Evolutionary conservation across 305 asterid species (phyloP).

Genomic region (Euphrasia arctica): DNA sequence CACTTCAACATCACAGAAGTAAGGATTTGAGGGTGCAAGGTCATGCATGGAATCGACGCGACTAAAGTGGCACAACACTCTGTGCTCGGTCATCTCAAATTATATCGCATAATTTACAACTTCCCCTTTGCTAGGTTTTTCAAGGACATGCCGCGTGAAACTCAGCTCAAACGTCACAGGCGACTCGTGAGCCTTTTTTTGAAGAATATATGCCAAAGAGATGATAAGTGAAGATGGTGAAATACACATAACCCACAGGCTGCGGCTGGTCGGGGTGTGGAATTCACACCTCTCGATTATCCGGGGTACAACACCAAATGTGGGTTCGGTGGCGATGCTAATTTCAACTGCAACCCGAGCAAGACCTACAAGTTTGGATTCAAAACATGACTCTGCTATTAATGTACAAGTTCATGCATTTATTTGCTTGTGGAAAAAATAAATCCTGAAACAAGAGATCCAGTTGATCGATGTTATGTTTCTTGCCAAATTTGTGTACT

Average conservation of each 20-base stretch:
- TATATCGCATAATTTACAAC: background rate
- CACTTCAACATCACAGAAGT: constrained; percentile 23
- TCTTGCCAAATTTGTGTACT: too few species aligned
- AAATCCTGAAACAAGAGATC: too few species aligned
- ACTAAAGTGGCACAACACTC: background rate
- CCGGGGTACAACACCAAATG: constrained; percentile 12
- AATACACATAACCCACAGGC: constrained; percentile 15
- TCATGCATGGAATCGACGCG: constrained; percentile 38
- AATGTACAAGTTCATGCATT: too few species aligned
- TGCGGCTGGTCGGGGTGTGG: constrained; percentile 29
- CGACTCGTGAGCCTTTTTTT: constrained; percentile 10
- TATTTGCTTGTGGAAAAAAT: too few species aligned
- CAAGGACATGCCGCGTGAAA: background rate
- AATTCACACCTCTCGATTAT: background rate
- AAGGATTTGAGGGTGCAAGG: constrained; percentile 25
- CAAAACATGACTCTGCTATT: too few species aligned
- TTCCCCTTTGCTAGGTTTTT: constrained; percentile 5
- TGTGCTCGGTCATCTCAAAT: background rate
- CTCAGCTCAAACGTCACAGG: constrained; percentile 2
- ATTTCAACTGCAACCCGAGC: constrained; percentile 11
- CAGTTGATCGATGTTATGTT: too few species aligned
- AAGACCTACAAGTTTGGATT: constrained; percentile 1
- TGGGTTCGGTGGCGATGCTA: constrained; percentile 6
- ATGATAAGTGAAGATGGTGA: constrained; percentile 5
- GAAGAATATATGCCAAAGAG: constrained; percentile 10